Conservation (phyloP, 352 stramenopile species). For the Phytophthora hibernalis region DNA sequence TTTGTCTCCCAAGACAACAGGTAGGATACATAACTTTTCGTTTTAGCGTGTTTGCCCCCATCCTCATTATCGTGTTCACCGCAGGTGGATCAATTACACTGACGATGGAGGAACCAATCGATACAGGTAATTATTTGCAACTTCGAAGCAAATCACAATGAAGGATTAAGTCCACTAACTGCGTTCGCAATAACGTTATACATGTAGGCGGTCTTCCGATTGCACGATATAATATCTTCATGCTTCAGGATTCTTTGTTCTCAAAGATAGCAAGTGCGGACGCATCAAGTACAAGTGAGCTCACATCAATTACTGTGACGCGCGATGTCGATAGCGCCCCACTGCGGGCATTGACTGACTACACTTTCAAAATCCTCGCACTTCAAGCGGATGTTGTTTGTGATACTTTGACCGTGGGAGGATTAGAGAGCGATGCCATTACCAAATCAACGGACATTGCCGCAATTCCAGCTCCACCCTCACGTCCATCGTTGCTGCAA, state of each 20-base stretch:
- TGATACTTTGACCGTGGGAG: slow-evolving; percentile 33
- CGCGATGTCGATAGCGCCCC: slow-evolving; percentile 16
- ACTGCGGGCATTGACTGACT: slow-evolving; percentile 37
- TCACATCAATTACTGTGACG: slow-evolving; percentile 25
- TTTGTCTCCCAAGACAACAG: slow-evolving; percentile 40
- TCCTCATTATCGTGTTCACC: background rate
- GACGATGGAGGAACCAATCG: slow-evolving; percentile 40
- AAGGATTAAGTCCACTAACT: background rate
- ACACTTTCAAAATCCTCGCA: slow-evolving; percentile 54
- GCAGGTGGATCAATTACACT: slow-evolving; percentile 46
- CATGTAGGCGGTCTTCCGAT: slow-evolving; percentile 50
- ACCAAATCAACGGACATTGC: slow-evolving; percentile 33
- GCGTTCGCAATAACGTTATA: background rate
- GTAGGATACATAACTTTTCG: slow-evolving; percentile 25
- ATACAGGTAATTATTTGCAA: slow-evolving; percentile 38
- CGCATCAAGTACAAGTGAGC: slow-evolving; percentile 20
- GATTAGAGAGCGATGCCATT: slow-evolving; percentile 43
- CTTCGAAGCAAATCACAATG: background rate
- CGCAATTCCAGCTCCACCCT: slow-evolving; percentile 36
- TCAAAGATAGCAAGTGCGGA: slow-evolving; percentile 37
- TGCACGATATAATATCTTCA: slow-evolving; percentile 42
- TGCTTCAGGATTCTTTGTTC: slow-evolving; percentile 22
- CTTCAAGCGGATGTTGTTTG: slow-evolving; percentile 49
- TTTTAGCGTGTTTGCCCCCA: background rate
- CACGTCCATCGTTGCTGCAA: slow-evolving; percentile 18